Evolutionary conservation across 2,329 filamentous ascomycete genomes (phyloP).

Genomic region (Escovopsis weberi): DNA sequence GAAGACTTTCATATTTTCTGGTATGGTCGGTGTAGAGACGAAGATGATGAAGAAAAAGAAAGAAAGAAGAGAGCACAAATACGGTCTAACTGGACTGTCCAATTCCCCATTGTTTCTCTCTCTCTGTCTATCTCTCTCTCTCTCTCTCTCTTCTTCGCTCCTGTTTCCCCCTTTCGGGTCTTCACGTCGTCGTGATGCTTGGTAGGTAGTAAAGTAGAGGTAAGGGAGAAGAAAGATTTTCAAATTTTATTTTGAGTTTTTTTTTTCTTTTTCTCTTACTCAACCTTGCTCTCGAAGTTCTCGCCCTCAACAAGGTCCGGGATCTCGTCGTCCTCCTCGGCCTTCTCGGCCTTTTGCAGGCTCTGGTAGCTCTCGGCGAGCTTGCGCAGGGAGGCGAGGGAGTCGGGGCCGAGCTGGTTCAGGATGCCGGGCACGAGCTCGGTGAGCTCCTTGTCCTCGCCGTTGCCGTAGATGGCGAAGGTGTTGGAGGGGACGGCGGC

Average conservation of each 20-base stretch:
- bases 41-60: no score
- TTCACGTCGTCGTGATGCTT: no score
- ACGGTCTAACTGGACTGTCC: no score
- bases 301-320: slow-evolving; percentile 92
- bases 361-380: slow-evolving; percentile 98
- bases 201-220: no score
- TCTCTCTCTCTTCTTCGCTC: background rate
- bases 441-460: slow-evolving; percentile 99
- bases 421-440: slow-evolving; percentile 98
- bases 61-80: no score
- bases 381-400: slow-evolving; percentile 92
- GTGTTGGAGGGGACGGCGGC: slow-evolving; percentile 96
- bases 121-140: no score
- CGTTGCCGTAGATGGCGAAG: slow-evolving; percentile 97
- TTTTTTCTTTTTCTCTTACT: slow-evolving; percentile 40
- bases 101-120: no score
- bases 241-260: background rate
- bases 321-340: slow-evolving; percentile 85
- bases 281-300: slow-evolving; percentile 97
- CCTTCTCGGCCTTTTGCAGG: slow-evolving; percentile 88
- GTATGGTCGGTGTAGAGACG: no score
- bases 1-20: slow-evolving; percentile 6
- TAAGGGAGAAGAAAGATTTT: no score
- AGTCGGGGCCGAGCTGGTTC: slow-evolving; percentile 98
- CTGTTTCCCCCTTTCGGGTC: no score